phyloP scores from a whole-genome alignment of 257 asterid genomes.

The Paraleonurus japonicus region DNA sequence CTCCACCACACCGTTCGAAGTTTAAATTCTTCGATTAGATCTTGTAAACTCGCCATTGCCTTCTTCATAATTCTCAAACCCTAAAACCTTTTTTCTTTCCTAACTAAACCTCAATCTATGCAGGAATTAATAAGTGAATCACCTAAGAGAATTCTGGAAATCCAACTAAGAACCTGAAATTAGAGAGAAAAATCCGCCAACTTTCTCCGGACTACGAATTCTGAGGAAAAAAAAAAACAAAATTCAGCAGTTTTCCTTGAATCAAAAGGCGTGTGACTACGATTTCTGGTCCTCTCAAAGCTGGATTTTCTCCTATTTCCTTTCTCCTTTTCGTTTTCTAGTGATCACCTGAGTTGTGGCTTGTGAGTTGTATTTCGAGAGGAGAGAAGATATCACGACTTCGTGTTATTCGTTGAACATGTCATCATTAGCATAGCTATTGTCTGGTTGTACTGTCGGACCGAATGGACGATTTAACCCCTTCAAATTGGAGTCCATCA shows the following conservation, averaged over 20 bases:
- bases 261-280: conserved; percentile 6
- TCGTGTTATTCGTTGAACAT: conserved; percentile 29
- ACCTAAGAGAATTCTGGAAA: conserved; percentile 5
- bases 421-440: conserved; percentile 21
- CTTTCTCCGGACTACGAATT: conserved; percentile 4
- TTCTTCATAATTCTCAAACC: conserved; percentile 57
- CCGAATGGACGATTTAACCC: conserved; percentile 30
- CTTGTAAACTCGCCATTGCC: conserved; percentile 77
- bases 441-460: conserved; percentile 38
- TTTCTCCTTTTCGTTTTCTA: conserved; percentile 1
- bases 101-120: conserved; percentile 22
- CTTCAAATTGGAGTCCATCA: background rate
- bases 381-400: conserved; percentile 33
- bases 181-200: background rate
- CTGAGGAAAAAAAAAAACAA: background rate
- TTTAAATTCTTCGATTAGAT: conserved; percentile 98
- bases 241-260: background rate
- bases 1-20: conserved; percentile 96
- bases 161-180: background rate
- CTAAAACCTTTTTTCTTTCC: conserved; percentile 6
- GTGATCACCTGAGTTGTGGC: background rate
- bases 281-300: conserved; percentile 12
- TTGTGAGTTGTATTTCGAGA: background rate
- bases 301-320: conserved; percentile 23
- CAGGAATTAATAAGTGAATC: conserved; percentile 14